Percentiles rank a stretch among this genome's conserved stretches.
phyloP scores from a whole-genome alignment of 2,329 filamentous ascomycete genomes.

The Sphaerulina populicola region DNA sequence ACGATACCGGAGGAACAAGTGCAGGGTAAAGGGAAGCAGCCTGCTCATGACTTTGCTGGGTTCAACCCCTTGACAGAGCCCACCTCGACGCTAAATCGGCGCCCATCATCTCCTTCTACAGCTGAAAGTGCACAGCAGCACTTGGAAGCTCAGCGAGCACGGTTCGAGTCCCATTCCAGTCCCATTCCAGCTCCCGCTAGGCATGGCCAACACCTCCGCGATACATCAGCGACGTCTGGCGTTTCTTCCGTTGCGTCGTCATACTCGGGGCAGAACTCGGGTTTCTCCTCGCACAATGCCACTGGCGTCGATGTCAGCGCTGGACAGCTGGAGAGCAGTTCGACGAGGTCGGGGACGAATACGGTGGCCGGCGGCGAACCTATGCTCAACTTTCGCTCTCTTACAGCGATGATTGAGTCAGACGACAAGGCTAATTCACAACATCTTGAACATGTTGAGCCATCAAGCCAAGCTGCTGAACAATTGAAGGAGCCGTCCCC shows the following conservation, averaged over 20 bases:
- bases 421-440: conserved; percentile 44
- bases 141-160: conserved; percentile 40
- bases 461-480: conserved; percentile 13
- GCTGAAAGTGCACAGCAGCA: conserved; percentile 38
- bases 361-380: conserved; percentile 55
- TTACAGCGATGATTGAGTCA: conserved; percentile 68
- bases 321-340: conserved; percentile 20
- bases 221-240: conserved; percentile 80
- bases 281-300: conserved; percentile 40
- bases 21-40: conserved; percentile 43
- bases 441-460: conserved; percentile 34
- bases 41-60: conserved; percentile 37
- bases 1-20: conserved; percentile 33
- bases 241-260: conserved; percentile 79
- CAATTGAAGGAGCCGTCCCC: conserved; percentile 20
- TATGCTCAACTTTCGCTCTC: conserved; percentile 83
- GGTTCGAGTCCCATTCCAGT: conserved; percentile 31
- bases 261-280: conserved; percentile 47
- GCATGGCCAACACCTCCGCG: conserved; percentile 54
- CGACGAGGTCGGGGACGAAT: conserved; percentile 33
- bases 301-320: conserved; percentile 46
- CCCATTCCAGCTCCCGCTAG: conserved; percentile 23
- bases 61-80: conserved; percentile 39
- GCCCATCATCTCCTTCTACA: conserved; percentile 19
- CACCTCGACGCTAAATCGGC: conserved; percentile 36